Evolutionary conservation across 73 alveolate genomes (phyloP).

Genomic region (Paraurostyla sp.): DNA sequence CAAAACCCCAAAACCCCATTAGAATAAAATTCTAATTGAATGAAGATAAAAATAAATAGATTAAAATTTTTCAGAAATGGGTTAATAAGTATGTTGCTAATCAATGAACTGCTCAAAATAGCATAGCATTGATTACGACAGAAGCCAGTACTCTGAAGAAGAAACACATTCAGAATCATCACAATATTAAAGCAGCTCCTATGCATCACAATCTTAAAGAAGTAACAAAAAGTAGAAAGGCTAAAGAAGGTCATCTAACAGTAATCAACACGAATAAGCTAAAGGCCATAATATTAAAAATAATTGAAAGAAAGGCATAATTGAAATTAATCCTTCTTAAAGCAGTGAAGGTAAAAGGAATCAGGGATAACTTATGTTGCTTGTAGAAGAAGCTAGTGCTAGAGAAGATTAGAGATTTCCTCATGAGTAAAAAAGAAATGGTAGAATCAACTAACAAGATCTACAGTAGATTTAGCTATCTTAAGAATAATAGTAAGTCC

Average conservation of each 20-base stretch:
- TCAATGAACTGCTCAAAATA: slow-evolving; percentile 1
- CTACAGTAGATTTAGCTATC: not conserved
- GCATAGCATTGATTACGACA: not conserved
- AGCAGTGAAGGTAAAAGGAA: not conserved
- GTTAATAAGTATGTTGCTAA: slow-evolving; percentile 27
- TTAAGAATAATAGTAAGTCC: not conserved
- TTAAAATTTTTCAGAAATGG: too few relatives aligned
- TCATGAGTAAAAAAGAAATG: not conserved
- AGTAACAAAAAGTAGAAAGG: not conserved
- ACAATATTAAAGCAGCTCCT: too few relatives aligned
- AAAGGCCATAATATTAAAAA: too few relatives aligned
- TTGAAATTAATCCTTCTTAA: not conserved
- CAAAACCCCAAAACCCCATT: too few relatives aligned
- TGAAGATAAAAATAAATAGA: too few relatives aligned
- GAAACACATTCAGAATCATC: not conserved
- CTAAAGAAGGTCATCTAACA: not conserved
- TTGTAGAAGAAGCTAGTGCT: slow-evolving; percentile 22
- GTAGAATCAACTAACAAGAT: not conserved
- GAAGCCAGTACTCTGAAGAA: not conserved
- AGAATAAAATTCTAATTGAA: too few relatives aligned
- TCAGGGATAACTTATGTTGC: not conserved
- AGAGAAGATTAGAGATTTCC: slow-evolving; percentile 1
- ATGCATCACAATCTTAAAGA: not conserved
- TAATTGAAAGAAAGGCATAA: slow-evolving; percentile 7
- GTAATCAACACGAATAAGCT: not conserved